phyloP scores from a whole-genome alignment of 208 protist species.

The Leishmania amazonensis region DNA sequence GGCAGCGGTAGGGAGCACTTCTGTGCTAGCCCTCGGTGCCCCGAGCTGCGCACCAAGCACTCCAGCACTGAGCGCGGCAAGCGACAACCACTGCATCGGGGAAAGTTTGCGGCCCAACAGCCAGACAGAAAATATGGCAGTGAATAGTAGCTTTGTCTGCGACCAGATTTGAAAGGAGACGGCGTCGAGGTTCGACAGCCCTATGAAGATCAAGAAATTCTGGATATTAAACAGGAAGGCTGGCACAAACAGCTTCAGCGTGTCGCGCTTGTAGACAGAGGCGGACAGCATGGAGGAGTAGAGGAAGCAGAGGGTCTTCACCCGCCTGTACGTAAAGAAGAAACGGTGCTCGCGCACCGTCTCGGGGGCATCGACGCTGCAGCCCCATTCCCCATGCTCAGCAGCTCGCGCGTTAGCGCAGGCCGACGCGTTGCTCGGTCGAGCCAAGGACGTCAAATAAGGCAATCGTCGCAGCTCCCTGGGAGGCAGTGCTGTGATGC shows the following conservation, averaged over 20 bases:
- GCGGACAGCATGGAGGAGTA: conserved; percentile 37
- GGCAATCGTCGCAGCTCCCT: neutral
- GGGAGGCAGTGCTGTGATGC: neutral
- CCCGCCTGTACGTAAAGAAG: neutral
- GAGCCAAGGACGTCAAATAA: neutral
- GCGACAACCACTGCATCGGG: conserved; percentile 65
- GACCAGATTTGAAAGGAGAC: conserved; percentile 81
- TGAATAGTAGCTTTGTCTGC: conserved; percentile 74
- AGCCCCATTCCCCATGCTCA: neutral
- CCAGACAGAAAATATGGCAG: conserved; percentile 74
- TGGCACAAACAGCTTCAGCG: conserved; percentile 59
- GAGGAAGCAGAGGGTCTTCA: neutral
- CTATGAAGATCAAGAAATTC: conserved; percentile 76
- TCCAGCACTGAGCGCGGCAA: conserved; percentile 61
- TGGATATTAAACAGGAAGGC: conserved; percentile 77
- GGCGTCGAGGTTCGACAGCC: conserved; percentile 70
- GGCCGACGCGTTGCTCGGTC: neutral
- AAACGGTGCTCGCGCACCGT: neutral
- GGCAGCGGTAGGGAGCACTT: neutral
- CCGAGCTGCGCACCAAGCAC: conserved; percentile 60
- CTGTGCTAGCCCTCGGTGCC: neutral
- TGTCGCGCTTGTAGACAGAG: conserved; percentile 49
- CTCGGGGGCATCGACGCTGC: neutral
- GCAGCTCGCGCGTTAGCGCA: neutral
- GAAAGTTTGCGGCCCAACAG: conserved; percentile 60